Base-by-base conservation (phyloP, 2,329 filamentous ascomycete species). In the Tolypocladium inflatum region DNA sequence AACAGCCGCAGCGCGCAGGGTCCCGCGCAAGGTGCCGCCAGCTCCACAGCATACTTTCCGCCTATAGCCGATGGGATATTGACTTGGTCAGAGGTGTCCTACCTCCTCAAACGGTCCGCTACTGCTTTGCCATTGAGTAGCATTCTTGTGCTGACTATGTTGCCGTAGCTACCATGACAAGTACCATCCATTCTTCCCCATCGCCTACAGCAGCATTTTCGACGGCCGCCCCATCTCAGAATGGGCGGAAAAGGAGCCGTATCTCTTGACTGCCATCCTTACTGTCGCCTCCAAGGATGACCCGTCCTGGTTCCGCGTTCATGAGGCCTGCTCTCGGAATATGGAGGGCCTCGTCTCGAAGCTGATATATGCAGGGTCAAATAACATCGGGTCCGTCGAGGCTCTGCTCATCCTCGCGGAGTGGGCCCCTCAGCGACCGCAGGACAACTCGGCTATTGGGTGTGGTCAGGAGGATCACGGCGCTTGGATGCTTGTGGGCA, bases 401-500 rank as follows among this genome's bases (percentile, higher is more conserved):
- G 85, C 86, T 2, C 71, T 90, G 2, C 74, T 90, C 0, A 74
- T 90, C 2, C 79, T 90, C 1, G 87, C 87, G 0, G 87, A 90
- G 65, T 90, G 87, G 87, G 86, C 85, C 8, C 85, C 86, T 0
- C 86, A 88, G 60, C 83, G 84, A 0, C 79, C 85, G 2, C 76
- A 84, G 7, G 79, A 80, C 39, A 81, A 83, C 37, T 83, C 83
- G 38, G 78, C 81, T 33, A 84, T 90, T 23, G 87, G 87, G 0
- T 80, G 86, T 57, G 87, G 87, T 10, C 87, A 90, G 68, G 87
- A 90, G 66, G 87, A 90, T 64, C 80, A 87, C 51, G 86, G 87
- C 37, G 86, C 86, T 0, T 90, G 87, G 87, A 90, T 90, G 86
- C 84, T 89, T 64, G 85, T 89, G 7, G 87, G 87, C 1, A 79